A percentile compares a stretch with the other conserved stretches of the same genome.
These are phyloP conservation scores for Eimeria maxima DNA, from an alignment of 169 alveolate species.

Conservation along the genomic window DNA sequence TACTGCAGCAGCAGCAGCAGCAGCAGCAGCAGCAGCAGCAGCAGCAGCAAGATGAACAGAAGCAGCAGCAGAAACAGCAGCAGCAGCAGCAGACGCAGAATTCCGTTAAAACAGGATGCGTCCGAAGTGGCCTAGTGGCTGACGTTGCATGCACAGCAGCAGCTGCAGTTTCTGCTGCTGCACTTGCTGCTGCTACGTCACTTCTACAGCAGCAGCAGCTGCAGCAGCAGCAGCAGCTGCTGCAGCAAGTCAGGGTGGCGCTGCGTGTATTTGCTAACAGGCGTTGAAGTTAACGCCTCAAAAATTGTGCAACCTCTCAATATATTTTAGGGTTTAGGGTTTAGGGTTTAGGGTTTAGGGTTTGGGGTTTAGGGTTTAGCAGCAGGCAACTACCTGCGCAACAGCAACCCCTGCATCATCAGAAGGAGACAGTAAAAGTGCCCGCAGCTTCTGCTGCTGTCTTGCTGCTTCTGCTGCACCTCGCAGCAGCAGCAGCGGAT, in stretches of 20 bases:
- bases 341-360: background rate
- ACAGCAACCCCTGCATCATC: slow-evolving; percentile 3
- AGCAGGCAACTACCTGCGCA: slow-evolving; percentile 17
- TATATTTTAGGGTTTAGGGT: background rate
- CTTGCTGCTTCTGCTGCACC: background rate
- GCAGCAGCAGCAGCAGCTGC: background rate
- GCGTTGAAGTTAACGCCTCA: background rate
- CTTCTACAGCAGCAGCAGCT: background rate
- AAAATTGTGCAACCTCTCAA: background rate
- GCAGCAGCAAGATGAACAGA: no score
- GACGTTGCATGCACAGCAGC: background rate
- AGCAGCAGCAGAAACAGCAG: no score
- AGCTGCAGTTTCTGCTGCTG: background rate
- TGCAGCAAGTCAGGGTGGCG: no score
- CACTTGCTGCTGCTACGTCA: background rate
- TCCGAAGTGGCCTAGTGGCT: no score
- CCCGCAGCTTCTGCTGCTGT: background rate
- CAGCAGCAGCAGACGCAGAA: no score
- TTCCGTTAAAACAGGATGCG: no score
- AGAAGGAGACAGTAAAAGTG: background rate
- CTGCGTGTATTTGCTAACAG: no score
- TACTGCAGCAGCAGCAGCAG: no score
- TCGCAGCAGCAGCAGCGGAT: slow-evolving; percentile 20
- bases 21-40: no score
- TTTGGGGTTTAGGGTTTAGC: slow-evolving; percentile 1